Base-by-base conservation (phyloP, 345 rosid genomes). In the Anastatica hierochuntica region DNA sequence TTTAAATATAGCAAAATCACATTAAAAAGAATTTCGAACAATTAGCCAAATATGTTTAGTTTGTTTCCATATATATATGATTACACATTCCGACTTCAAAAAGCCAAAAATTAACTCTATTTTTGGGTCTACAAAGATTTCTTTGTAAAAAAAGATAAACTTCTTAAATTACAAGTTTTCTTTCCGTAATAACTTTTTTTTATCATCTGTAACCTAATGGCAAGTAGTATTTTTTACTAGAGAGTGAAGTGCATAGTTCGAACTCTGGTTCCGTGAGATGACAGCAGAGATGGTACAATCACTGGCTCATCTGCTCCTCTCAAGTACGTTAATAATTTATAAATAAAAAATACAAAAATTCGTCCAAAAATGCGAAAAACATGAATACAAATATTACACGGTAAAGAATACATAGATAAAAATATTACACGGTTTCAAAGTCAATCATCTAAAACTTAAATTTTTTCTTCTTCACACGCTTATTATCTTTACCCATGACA, bases 391-490 rank as follows among this genome's bases (percentile, higher is more conserved):
- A 29, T 29, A n/a, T n/a, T n/a, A n/a, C n/a, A n/a, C n/a, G n/a
- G n/a, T n/a, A n/a, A n/a, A n/a, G n/a, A n/a, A n/a, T n/a, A n/a
- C n/a, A n/a, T n/a, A n/a, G n/a, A n/a, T 6, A 5, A 29, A 29
- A 23, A 57, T 18, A 49, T 49, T 42, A 65, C 59, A 49, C 64
- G 48, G 64, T 43, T 66, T 51, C 30, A 52, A 12, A 17, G 64
- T 65, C 64, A 56, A 49, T n/a, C 30, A 41, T 43, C 57, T 14
- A 51, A 46, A n/a, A n/a, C n/a, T n/a, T n/a, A n/a, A n/a, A n/a
- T n/a, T 9, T 15, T 39, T 29, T 24, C 0, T 62, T 62, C 23
- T 53, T 44, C 67, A 53, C 66, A 52, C 58, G 66, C 53, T 45
- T 56, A 9, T 45, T 56, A 9, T 48, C 29, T 55, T 61, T 26